Evolutionary conservation across 2,329 filamentous ascomycete species (phyloP), one percentile per base, ranked within the genome.

Genomic region (Exophiala mesophila): DNA sequence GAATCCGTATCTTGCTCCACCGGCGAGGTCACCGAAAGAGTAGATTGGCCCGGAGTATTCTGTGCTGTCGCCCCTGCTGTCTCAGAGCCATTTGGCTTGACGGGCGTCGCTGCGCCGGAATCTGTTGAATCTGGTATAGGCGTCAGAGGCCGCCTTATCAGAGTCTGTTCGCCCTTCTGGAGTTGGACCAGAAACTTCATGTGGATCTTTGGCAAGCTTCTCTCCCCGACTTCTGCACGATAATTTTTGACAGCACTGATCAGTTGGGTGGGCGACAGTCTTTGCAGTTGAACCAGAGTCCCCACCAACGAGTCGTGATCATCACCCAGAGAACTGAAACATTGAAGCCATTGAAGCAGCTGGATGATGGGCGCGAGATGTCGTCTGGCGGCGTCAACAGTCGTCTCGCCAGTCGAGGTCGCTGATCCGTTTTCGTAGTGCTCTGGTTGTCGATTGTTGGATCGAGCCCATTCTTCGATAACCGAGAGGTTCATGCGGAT

Each of bases 401-500:
- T 96, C 39, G 80, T 85, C 60, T 97, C 92, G 3, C 90, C 90
- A 1, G 82, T 86, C 5, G 85, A 81, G 13, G 77, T 84, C 64
- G 87, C 89, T 39, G 90, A 89, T 13, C 90, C 90, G 55, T 88
- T 84, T 63, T 98, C 90, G 62, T 88, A 97, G 64, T 97, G 90
- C 60, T 97, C 92, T 1, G 92, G 88, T 55, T 94, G 83, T 19
- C 92, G 80, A 61, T 95, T 97, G 65, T 98, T 98, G 12, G 79
- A 76, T 20, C 90, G 78, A 1, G 92, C 90, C 92, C 92, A 98
- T 59, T 98, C 92, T 63, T 98, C 92, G 15, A 98, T 71, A 5
- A 82, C 83, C 1, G 92, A 97, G 5, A 98, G 81, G 61, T 98
- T 98, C 89, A 98, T 97, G 54, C 92, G 86, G 56, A 98, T 97